Conservation (phyloP, 306 rosid genomes). For the Cucurbita pepo region DNA sequence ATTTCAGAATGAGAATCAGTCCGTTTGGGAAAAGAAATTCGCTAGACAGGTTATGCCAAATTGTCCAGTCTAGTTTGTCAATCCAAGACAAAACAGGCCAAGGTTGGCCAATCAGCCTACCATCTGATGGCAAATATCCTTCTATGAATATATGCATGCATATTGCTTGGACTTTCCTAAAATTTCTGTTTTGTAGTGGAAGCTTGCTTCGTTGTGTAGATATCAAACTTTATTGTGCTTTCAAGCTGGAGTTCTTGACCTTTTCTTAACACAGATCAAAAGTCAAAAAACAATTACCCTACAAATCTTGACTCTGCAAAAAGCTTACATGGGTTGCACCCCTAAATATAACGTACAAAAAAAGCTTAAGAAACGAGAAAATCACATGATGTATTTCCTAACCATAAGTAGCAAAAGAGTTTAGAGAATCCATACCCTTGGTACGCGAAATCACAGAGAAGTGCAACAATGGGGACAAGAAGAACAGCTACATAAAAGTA, state of each 20-base stretch:
- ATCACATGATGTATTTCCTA: not conserved
- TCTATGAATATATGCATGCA: not conserved
- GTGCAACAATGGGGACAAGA: slow-evolving; percentile 78
- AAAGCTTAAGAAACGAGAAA: not conserved
- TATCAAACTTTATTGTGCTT: not conserved
- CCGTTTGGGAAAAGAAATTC: not conserved
- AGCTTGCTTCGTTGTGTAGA: not conserved
- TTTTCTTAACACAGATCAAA: not conserved
- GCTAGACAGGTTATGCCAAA: not conserved
- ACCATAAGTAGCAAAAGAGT: not conserved
- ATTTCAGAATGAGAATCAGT: not conserved
- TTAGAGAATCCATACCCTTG: slow-evolving; percentile 49
- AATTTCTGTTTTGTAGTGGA: not conserved
- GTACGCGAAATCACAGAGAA: slow-evolving; percentile 70
- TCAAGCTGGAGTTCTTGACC: not conserved
- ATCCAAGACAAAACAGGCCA: not conserved
- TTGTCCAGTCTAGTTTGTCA: not conserved
- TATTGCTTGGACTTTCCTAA: not conserved
- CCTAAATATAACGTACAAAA: not conserved
- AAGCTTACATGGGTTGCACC: not conserved
- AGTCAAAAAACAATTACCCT: not conserved
- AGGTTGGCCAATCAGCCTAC: not conserved
- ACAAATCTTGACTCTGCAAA: not conserved
- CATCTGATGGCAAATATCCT: not conserved
- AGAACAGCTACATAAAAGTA: slow-evolving; percentile 63